These are phyloP conservation scores for Durio zibethinus DNA, from an alignment of 345 rosid genomes.

Conservation along the genomic window DNA sequence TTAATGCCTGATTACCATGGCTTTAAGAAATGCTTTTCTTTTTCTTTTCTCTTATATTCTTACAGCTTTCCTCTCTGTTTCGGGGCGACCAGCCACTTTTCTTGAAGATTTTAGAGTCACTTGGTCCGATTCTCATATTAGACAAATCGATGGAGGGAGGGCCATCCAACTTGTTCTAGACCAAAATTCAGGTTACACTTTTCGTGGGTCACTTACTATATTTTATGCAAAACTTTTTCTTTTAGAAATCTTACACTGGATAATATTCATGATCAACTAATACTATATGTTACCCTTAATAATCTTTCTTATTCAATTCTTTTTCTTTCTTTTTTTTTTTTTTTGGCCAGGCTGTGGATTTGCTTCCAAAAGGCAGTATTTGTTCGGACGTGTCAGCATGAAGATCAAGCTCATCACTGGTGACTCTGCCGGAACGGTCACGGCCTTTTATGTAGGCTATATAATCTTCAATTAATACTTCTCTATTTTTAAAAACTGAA, in stretches of 20 bases:
- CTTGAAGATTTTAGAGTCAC: conserved; percentile 58
- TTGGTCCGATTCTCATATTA: conserved; percentile 73
- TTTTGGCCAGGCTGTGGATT: conserved; percentile 97
- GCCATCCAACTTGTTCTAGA: conserved; percentile 80
- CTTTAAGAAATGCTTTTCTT: conserved; percentile 4
- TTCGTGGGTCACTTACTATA: conserved; percentile 11
- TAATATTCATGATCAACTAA: neutral
- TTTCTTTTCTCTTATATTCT: conserved; percentile 26
- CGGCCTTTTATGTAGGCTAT: conserved; percentile 59
- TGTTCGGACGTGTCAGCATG: conserved; percentile 89
- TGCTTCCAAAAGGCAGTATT: conserved; percentile 67
- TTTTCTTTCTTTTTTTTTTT: neutral
- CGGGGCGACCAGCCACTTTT: conserved; percentile 60
- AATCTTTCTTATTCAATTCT: neutral
- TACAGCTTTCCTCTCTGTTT: conserved; percentile 28
- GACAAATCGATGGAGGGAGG: conserved; percentile 56
- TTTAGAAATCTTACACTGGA: neutral
- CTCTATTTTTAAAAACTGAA: neutral
- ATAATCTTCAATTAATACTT: neutral
- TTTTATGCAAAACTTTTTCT: neutral
- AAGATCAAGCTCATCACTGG: conserved; percentile 91
- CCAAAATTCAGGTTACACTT: conserved; percentile 60
- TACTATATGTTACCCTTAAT: neutral
- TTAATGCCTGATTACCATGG: conserved; percentile 16
- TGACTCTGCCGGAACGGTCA: conserved; percentile 97